A percentile compares a stretch with the other conserved stretches of the same genome.
phyloP scores from a whole-genome alignment of 768 basidiomycete genomes.

The Suillus spraguei region DNA sequence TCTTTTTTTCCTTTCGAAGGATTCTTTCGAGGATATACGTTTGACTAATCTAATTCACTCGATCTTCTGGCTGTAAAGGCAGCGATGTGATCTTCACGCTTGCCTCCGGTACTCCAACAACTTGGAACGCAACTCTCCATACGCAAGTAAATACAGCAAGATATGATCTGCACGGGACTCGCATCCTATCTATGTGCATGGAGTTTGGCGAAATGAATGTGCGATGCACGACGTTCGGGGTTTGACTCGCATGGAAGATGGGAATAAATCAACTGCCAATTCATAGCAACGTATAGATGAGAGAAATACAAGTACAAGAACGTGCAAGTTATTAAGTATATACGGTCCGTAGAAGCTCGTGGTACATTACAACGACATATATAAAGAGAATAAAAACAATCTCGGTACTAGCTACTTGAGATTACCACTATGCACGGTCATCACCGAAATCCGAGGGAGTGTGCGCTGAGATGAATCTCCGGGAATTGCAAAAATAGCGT shows the following conservation, averaged over 20 bases:
- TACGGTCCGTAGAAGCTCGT: constrained; percentile 2
- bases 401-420: neutral
- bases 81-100: neutral
- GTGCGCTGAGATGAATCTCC: constrained; percentile 8
- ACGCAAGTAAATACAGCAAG: neutral
- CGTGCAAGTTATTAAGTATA: neutral
- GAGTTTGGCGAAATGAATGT: neutral
- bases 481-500: constrained; percentile 12
- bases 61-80: neutral
- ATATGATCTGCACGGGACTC: neutral
- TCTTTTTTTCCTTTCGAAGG: neutral
- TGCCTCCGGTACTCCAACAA: neutral
- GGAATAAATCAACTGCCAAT: neutral
- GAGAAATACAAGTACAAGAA: neutral
- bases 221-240: too few relatives aligned
- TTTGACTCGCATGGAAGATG: neutral
- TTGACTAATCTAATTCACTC: neutral
- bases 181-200: neutral
- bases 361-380: constrained; percentile 5
- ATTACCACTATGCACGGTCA: constrained; percentile 14
- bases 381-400: neutral
- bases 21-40: neutral
- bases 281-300: neutral
- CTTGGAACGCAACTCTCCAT: neutral
- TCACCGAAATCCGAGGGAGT: constrained; percentile 13